These are phyloP conservation scores for Sonneratia caseolaris DNA, from an alignment of 345 rosid species.

Conservation along the genomic window DNA sequence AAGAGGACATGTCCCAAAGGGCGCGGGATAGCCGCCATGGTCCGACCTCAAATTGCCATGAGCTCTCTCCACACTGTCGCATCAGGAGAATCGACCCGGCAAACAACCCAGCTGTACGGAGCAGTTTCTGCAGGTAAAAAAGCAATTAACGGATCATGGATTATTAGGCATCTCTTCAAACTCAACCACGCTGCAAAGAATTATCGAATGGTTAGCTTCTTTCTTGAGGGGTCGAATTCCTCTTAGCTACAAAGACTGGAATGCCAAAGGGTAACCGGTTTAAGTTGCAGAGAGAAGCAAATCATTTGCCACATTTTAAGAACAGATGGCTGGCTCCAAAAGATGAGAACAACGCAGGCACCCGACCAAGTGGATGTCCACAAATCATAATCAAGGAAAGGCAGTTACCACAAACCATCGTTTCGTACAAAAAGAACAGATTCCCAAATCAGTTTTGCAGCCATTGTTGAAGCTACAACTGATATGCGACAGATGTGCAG, in stretches of 20 bases:
- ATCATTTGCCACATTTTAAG: background rate
- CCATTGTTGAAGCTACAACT: background rate
- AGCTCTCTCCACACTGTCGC: constrained; percentile 82
- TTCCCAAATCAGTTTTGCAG: background rate
- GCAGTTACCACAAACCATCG: background rate
- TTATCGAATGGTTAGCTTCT: too few relatives aligned
- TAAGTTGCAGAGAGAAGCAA: background rate
- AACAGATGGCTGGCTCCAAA: background rate
- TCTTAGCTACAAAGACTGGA: background rate
- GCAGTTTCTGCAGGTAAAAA: constrained; percentile 49
- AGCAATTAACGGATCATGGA: background rate
- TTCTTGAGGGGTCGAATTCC: background rate
- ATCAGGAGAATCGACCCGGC: constrained; percentile 69
- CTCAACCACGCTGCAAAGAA: background rate
- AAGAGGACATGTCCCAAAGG: background rate
- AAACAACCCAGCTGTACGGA: constrained; percentile 62
- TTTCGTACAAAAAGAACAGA: background rate
- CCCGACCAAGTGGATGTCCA: background rate
- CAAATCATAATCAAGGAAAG: background rate
- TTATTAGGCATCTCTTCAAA: background rate
- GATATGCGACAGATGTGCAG: background rate
- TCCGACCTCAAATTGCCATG: constrained; percentile 46
- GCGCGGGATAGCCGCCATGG: background rate
- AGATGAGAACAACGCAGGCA: background rate
- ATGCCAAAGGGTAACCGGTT: background rate